A percentile compares a stretch with the other conserved stretches of the same genome.
Conservation (phyloP, 345 rosid genomes). For the Gossypium turneri region DNA sequence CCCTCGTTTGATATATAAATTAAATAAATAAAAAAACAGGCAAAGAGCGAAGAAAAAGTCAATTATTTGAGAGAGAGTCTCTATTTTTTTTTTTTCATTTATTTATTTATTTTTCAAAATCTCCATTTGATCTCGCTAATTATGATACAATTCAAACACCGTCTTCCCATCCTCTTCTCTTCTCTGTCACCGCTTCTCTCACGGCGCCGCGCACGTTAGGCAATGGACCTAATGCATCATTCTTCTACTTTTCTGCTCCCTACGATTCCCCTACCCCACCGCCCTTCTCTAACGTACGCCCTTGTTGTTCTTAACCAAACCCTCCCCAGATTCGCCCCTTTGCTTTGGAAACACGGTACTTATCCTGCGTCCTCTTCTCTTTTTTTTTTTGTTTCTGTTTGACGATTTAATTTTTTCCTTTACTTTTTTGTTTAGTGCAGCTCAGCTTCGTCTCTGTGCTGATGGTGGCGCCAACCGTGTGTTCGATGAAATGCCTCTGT, state of each 20-base stretch:
- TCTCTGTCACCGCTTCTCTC: background rate
- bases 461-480: conserved; percentile 99
- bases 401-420: background rate
- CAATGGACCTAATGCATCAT: conserved; percentile 74
- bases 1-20: no score
- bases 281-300: conserved; percentile 42
- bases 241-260: conserved; percentile 76
- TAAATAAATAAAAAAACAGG: no score
- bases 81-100: no score
- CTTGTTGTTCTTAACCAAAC: conserved; percentile 73
- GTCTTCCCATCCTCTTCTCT: background rate
- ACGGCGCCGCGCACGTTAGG: background rate
- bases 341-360: conserved; percentile 46
- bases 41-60: no score
- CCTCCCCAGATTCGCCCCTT: conserved; percentile 72
- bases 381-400: background rate
- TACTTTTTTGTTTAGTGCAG: conserved; percentile 49
- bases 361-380: background rate
- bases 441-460: conserved; percentile 76
- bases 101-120: no score
- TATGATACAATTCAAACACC: background rate
- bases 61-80: no score
- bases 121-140: no score
- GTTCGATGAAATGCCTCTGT: conserved; percentile 77
- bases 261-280: conserved; percentile 22